Base-by-base conservation (phyloP, 495 filamentous ascomycete species). In the Cryomyces minteri region DNA sequence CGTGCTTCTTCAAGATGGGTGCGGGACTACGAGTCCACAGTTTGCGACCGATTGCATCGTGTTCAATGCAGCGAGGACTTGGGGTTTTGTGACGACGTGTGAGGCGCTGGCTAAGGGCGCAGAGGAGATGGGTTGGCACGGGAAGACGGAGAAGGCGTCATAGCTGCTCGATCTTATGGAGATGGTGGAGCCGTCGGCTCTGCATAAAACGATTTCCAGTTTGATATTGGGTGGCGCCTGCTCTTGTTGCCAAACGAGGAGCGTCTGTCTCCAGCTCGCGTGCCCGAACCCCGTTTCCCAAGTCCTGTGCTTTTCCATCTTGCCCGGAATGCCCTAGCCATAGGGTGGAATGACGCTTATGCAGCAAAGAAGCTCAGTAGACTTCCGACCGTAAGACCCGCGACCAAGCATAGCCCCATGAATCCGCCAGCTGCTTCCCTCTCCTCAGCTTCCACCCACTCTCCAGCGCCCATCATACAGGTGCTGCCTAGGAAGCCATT, bases 371-470 rank as follows among this genome's bases (percentile, higher is more conserved):
- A 99, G 59, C 88, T 95, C 62, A 87, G 58, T 54, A 96, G 63
- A 67, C 88, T 95, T 10, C 90, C 90, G 39, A 72, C 73, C 4
- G 84, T 73, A 63, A 96, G 60, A 2, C 90, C 90, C 25, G 68
- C 80, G 30, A 94, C 82, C 34, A 95, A 69, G 63, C 80, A 82
- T 53, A 93, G 56, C 6, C 83, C 83, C 90, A 98, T 96, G 52
- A 95, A 96, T 5, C 82, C 85, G 32, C 90, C 90, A 6, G 86
- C 78, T 12, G 86, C 84, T 65, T 94, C 85, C 30, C 79, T 70
- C 62, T 96, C 88, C 2, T 76, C 73, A 5, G 74, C 74, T 5
- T 74, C 76, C 14, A 95, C 88, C 70, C 73, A 85, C 48, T 78
- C 71, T 0, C 73, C 75, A 0, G 86, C 80, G 1, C 79, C 82